phyloP scores from a whole-genome alignment of 129 eudicot genomes.

The Ambrosia artemisiifolia region DNA sequence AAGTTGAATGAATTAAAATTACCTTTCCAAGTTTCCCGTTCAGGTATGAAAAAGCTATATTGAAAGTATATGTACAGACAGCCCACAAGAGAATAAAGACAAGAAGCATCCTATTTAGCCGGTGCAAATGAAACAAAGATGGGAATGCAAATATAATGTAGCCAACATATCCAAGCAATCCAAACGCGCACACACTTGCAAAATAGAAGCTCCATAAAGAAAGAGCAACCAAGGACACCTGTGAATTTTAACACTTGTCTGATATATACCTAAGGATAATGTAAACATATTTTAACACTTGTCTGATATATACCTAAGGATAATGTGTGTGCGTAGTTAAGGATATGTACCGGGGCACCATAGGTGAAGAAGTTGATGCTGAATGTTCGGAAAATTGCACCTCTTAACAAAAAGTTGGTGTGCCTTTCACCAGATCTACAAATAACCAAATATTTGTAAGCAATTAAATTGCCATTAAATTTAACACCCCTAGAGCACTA shows the following conservation, averaged over 20 bases:
- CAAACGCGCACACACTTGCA: conserved; percentile 78
- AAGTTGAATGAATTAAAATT: conserved; percentile 10
- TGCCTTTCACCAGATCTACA: conserved; percentile 90
- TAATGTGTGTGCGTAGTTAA: conserved; percentile 23
- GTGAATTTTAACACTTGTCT: conserved; percentile 33
- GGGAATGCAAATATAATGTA: conserved; percentile 72
- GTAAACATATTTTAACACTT: conserved; percentile 4
- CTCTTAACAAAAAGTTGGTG: conserved; percentile 76
- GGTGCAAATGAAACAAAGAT: conserved; percentile 69
- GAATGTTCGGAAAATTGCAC: conserved; percentile 80
- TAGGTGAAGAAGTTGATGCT: conserved; percentile 98
- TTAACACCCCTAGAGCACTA: not conserved
- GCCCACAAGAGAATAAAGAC: conserved; percentile 87
- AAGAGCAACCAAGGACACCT: conserved; percentile 79
- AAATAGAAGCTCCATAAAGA: conserved; percentile 80
- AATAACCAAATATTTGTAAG: conserved; percentile 5
- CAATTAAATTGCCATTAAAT: not conserved
- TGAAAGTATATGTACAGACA: conserved; percentile 66
- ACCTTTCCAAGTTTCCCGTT: conserved; percentile 59
- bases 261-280: conserved; percentile 10
- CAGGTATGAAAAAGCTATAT: conserved; percentile 53
- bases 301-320: conserved; percentile 2
- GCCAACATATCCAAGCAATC: conserved; percentile 79
- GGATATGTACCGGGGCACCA: conserved; percentile 89
- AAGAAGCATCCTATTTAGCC: conserved; percentile 63